Conservation (phyloP, 2,329 filamentous ascomycete species). For the Akanthomyces dipterigenus region DNA sequence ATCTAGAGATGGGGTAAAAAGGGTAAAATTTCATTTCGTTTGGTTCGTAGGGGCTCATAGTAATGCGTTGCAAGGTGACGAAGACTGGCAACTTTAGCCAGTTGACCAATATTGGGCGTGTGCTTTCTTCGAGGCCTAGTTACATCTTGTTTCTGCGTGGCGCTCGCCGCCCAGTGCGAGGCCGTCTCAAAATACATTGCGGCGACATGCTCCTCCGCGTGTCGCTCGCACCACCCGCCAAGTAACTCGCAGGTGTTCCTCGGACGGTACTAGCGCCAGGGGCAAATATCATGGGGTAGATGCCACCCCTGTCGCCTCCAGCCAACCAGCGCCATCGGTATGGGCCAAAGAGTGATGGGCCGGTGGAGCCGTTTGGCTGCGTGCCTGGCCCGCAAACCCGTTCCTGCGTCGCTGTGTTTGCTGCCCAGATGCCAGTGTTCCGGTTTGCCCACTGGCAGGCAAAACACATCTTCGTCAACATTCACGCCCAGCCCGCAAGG, state of each 20-base stretch:
- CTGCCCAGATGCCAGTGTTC: neutral
- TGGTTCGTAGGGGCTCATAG: neutral
- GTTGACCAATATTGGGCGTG: neutral
- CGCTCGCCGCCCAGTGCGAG: neutral
- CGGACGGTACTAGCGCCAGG: slow-evolving; percentile 12
- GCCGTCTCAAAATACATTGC: neutral
- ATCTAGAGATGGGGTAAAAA: neutral
- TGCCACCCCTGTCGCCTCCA: neutral
- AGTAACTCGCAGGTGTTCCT: neutral
- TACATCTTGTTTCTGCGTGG: no score
- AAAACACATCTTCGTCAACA: neutral
- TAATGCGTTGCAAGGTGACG: neutral
- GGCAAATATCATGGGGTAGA: slow-evolving; percentile 11
- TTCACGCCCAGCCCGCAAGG: neutral
- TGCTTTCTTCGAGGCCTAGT: no score
- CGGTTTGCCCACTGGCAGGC: neutral
- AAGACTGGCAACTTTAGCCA: neutral
- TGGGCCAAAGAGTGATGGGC: neutral
- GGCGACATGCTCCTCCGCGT: neutral
- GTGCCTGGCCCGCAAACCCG: neutral
- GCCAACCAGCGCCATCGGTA: neutral
- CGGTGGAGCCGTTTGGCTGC: neutral
- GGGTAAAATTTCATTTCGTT: neutral
- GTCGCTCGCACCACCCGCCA: neutral
- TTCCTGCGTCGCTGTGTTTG: neutral